Percentiles rank a stretch among this genome's conserved stretches.
phyloP scores from a whole-genome alignment of 176 grass and related monocot genomes.

The Oryza glumipatula region DNA sequence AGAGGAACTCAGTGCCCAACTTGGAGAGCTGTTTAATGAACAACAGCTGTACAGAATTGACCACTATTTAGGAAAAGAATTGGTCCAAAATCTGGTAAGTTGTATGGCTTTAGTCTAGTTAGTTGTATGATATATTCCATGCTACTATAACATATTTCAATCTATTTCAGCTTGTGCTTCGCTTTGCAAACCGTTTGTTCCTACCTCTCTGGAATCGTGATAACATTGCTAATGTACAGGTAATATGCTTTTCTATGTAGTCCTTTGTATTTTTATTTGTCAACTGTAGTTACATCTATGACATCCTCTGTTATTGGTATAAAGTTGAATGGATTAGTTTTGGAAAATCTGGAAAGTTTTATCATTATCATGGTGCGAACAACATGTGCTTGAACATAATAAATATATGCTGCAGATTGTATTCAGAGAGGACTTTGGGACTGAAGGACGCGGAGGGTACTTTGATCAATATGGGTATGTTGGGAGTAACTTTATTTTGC shows the following conservation, averaged over 20 bases:
- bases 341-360: not conserved
- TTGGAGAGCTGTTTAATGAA: conserved; percentile 82
- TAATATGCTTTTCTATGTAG: conserved; percentile 32
- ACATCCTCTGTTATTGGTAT: not conserved
- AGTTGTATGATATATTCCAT: conserved; percentile 25
- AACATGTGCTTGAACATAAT: conserved; percentile 13
- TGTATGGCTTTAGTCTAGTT: not conserved
- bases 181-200: conserved; percentile 87
- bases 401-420: conserved; percentile 70
- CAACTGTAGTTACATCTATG: not conserved
- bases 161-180: conserved; percentile 73
- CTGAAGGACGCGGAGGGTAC: conserved; percentile 91
- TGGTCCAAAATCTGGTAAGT: conserved; percentile 92
- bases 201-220: conserved; percentile 87
- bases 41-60: conserved; percentile 86
- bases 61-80: conserved; percentile 92
- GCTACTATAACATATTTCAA: conserved; percentile 21
- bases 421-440: conserved; percentile 92
- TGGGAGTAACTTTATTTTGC: conserved; percentile 18
- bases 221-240: conserved; percentile 87
- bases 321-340: conserved; percentile 11
- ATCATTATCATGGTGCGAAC: not conserved
- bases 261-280: conserved; percentile 12
- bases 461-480: conserved; percentile 97
- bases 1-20: conserved; percentile 77